A percentile compares a stretch with the other conserved stretches of the same genome.
Conservation (phyloP, 1,284 basidiomycete genomes). For the Jaminaea rosea region DNA sequence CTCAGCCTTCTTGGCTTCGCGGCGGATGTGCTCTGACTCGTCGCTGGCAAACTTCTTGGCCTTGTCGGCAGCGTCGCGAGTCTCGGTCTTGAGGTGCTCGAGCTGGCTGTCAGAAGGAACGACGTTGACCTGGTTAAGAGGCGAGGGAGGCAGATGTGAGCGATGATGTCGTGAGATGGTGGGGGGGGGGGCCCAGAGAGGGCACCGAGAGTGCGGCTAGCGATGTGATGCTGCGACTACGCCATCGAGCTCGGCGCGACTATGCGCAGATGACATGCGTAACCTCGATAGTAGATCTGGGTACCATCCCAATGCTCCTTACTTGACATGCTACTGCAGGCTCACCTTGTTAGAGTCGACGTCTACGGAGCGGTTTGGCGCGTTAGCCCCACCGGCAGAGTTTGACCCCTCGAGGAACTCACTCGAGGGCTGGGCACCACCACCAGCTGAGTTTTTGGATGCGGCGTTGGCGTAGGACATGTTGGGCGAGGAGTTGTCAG, state of each 20-base stretch:
- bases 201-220: background rate
- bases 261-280: background rate
- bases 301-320: background rate
- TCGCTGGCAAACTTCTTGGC: constrained; percentile 17
- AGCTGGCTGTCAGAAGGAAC: constrained; percentile 23
- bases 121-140: constrained; percentile 13
- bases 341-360: constrained; percentile 24
- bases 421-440: constrained; percentile 24
- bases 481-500: no score
- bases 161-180: background rate
- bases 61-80: constrained; percentile 21
- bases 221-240: background rate
- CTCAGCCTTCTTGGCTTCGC: constrained; percentile 31
- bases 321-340: background rate
- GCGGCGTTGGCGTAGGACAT: constrained; percentile 29
- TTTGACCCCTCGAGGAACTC: constrained; percentile 29
- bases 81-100: constrained; percentile 32
- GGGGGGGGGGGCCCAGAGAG: background rate
- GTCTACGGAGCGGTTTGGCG: constrained; percentile 12
- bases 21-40: constrained; percentile 18
- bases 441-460: constrained; percentile 23
- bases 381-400: constrained; percentile 1
- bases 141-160: background rate
- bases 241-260: background rate
- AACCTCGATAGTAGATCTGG: background rate